A percentile compares a stretch with the other conserved stretches of the same genome.
These are phyloP conservation scores for Calocybe indica DNA, from an alignment of 768 basidiomycete species.

Conservation along the genomic window DNA sequence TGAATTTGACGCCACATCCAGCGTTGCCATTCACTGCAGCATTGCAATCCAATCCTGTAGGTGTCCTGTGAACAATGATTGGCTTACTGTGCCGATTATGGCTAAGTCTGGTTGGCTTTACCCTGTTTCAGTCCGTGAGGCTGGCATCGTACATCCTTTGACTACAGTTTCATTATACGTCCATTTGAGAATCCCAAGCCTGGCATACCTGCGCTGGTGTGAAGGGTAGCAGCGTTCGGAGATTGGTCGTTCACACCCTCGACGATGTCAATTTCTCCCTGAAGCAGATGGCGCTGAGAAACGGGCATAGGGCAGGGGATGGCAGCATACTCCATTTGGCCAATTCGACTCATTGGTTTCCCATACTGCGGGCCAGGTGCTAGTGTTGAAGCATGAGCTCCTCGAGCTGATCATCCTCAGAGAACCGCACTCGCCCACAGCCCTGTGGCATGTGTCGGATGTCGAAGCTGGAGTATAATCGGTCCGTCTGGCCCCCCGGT, in stretches of 20 bases:
- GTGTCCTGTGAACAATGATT: constrained; percentile 11
- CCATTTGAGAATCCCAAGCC: background rate
- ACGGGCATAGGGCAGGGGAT: background rate
- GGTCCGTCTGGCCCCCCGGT: background rate
- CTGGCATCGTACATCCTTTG: constrained; percentile 37
- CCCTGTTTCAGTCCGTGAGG: constrained; percentile 37
- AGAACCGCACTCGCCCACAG: constrained; percentile 31
- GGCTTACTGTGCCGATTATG: background rate
- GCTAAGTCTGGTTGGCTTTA: constrained; percentile 12
- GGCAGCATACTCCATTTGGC: constrained; percentile 24
- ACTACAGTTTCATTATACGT: background rate
- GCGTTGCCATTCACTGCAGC: constrained; percentile 31
- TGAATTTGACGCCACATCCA: constrained; percentile 39
- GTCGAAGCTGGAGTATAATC: constrained; percentile 21
- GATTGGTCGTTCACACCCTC: constrained; percentile 35
- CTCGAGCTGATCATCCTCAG: background rate
- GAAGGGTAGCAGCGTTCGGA: constrained; percentile 30
- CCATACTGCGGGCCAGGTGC: constrained; percentile 41
- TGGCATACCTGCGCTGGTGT: constrained; percentile 22
- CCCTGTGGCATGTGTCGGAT: constrained; percentile 51
- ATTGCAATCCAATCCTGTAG: constrained; percentile 34
- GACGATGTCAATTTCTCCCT: constrained; percentile 34
- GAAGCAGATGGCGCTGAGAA: background rate
- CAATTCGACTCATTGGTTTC: constrained; percentile 29
- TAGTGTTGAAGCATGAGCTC: constrained; percentile 1